Evolutionary conservation across 2,329 filamentous ascomycete species (phyloP).

Genomic region (Ilyonectria sp.): DNA sequence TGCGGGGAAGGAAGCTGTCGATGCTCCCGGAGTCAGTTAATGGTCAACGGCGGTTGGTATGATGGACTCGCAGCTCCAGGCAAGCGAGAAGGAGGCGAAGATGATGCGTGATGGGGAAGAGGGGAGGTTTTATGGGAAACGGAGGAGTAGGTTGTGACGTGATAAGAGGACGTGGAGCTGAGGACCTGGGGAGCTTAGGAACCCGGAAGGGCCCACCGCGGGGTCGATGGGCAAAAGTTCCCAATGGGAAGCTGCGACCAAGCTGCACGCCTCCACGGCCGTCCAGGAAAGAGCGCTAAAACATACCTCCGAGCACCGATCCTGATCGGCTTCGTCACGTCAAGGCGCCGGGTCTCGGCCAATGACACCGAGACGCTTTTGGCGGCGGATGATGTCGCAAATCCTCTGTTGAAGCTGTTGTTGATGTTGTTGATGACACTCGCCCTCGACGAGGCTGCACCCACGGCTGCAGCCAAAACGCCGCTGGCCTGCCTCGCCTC

Average conservation of each 20-base stretch:
- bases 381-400: constrained; percentile 32
- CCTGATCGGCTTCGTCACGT: constrained; percentile 34
- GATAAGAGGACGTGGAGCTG: constrained; percentile 27
- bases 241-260: constrained; percentile 24
- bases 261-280: neutral
- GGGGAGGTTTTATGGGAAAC: neutral
- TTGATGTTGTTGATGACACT: constrained; percentile 9
- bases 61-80: constrained; percentile 38
- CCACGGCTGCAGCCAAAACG: neutral
- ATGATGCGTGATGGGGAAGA: constrained; percentile 5
- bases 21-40: constrained; percentile 25
- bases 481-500: constrained; percentile 23
- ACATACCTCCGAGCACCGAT: constrained; percentile 49
- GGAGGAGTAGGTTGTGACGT: constrained; percentile 24
- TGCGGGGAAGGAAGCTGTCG: constrained; percentile 46
- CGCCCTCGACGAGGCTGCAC: constrained; percentile 17
- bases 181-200: constrained; percentile 13
- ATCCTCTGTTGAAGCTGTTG: constrained; percentile 5
- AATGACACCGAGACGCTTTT: constrained; percentile 17
- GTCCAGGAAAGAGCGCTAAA: constrained; percentile 24
- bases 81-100: constrained; percentile 19
- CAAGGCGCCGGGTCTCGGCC: constrained; percentile 14
- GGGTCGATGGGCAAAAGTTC: constrained; percentile 31
- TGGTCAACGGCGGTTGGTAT: constrained; percentile 24
- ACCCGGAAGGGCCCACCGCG: constrained; percentile 16